phyloP scores from a whole-genome alignment of 2,329 filamentous ascomycete genomes.

The Endocalyx cinctus region DNA sequence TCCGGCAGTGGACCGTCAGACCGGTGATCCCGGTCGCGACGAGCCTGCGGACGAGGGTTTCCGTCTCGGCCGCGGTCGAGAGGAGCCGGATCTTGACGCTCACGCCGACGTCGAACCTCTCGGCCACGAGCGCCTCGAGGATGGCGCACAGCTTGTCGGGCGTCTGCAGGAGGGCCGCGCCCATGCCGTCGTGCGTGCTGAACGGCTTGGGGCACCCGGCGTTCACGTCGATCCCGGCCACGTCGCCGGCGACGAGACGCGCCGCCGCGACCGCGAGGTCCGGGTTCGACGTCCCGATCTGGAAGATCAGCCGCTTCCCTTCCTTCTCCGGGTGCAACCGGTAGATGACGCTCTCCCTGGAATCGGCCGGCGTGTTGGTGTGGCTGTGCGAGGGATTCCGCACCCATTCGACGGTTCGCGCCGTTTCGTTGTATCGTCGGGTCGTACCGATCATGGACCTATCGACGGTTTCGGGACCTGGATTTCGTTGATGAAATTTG shows the following conservation, averaged over 20 bases:
- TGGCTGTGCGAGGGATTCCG: constrained; percentile 68
- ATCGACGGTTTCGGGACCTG: constrained; percentile 91
- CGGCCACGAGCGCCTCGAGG: constrained; percentile 72
- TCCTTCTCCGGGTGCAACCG: constrained; percentile 76
- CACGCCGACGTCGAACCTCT: constrained; percentile 83
- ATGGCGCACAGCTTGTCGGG: constrained; percentile 83
- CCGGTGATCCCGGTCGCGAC: constrained; percentile 87
- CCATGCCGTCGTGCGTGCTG: constrained; percentile 91
- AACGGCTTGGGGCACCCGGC: constrained; percentile 98
- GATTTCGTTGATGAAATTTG: constrained; percentile 7
- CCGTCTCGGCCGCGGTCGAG: constrained; percentile 70
- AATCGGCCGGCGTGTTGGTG: constrained; percentile 49
- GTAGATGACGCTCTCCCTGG: constrained; percentile 70
- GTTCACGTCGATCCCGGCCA: constrained; percentile 93
- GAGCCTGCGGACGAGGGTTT: constrained; percentile 70
- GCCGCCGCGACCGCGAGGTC: constrained; percentile 80
- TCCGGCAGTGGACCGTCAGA: constrained; percentile 91
- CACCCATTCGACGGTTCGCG: constrained; percentile 79
- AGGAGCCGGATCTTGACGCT: constrained; percentile 95
- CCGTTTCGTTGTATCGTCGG: constrained; percentile 69
- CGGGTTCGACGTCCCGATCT: constrained; percentile 84
- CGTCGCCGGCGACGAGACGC: constrained; percentile 76
- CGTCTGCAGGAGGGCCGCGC: constrained; percentile 79
- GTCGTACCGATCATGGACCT: constrained; percentile 84
- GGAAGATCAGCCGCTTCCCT: constrained; percentile 73